Evolutionary conservation across 306 rosid species (phyloP).

Genomic region (Astragalus membranaceus): DNA sequence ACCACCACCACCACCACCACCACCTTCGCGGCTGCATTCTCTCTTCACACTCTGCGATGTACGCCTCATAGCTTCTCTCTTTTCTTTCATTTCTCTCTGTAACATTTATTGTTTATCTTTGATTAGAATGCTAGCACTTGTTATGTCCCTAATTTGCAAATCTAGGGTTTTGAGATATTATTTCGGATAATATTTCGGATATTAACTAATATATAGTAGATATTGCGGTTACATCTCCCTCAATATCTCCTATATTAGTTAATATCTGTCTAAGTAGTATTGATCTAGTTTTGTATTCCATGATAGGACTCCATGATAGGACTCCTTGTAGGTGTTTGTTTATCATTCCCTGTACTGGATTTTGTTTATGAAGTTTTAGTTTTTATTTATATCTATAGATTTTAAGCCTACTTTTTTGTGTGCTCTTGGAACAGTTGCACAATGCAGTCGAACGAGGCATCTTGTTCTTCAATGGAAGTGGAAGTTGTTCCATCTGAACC

Average conservation of each 20-base stretch:
- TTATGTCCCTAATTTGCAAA: not conserved
- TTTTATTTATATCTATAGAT: not conserved
- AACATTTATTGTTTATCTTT: not conserved
- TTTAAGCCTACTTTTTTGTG: not conserved
- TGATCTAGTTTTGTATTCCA: too few relatives aligned
- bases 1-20: too few relatives aligned
- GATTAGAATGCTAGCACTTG: not conserved
- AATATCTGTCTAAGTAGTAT: too few relatives aligned
- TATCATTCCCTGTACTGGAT: not conserved
- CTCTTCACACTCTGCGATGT: constrained; percentile 11
- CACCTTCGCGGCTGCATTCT: too few relatives aligned
- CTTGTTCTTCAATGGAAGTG: constrained; percentile 46
- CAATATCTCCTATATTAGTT: too few relatives aligned
- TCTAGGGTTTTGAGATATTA: constrained; percentile 24
- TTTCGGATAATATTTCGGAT: too few relatives aligned
- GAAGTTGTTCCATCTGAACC: constrained; percentile 34
- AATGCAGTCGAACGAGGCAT: constrained; percentile 49
- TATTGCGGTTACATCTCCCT: too few relatives aligned
- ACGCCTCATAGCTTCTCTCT: constrained; percentile 3
- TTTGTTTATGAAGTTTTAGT: not conserved
- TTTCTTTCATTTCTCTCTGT: not conserved
- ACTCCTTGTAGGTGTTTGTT: not conserved
- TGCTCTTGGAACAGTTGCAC: constrained; percentile 7
- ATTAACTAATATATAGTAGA: too few relatives aligned
- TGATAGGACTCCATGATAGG: not conserved